Base-by-base conservation (phyloP, 805 yeast genomes). In the Torulaspora maleeae region DNA sequence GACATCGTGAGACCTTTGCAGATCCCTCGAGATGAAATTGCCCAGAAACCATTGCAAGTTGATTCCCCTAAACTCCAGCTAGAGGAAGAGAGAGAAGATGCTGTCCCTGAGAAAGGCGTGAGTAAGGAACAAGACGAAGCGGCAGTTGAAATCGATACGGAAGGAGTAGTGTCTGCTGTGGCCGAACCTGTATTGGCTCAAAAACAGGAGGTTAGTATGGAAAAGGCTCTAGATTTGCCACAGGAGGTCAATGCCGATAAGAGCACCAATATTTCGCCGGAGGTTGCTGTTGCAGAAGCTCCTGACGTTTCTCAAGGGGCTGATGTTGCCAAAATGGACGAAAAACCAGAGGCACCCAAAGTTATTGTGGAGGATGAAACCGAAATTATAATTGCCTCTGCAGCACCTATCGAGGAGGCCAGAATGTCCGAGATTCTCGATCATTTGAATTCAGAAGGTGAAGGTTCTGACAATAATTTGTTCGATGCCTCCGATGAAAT, bases 1-100 rank as follows among this genome's bases (percentile, higher is more conserved):
- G 64, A 48, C 12, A 30, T 36, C 24, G 41, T 44, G n/a, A 46
- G 43, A 27, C 53, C 55, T 9, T 40, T 49, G 16, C 40, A 32
- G 5, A 36, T 46, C 19, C 36, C 49, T 6, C 34, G 36, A 17
- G 46, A 43, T 17, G 28, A 25, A 13, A 12, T 27, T 19, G 36
- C 10, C 9, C 5, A 29, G 28, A 29, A 30, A 27, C 32, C 28
- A 6, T 10, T 22, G 12, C 15, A 15, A 36, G 39, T 20, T 11
- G 5, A 16, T 32, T 15, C 11, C 4, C 2, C 19, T 5, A 16
- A 16, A 15, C 35, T 20, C 43, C 22, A 30, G 36, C 38, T 5
- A 15, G n/a, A 15, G 19, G n/a, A 11, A 32, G 24, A 32, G 28
- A 24, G 15, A 16, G 43, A 38, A 10, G 17, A 16, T 1, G 43